Percentiles rank a stretch among this genome's conserved stretches.
phyloP scores from a whole-genome alignment of 805 yeast genomes.

The Candida nonsorbophila region DNA sequence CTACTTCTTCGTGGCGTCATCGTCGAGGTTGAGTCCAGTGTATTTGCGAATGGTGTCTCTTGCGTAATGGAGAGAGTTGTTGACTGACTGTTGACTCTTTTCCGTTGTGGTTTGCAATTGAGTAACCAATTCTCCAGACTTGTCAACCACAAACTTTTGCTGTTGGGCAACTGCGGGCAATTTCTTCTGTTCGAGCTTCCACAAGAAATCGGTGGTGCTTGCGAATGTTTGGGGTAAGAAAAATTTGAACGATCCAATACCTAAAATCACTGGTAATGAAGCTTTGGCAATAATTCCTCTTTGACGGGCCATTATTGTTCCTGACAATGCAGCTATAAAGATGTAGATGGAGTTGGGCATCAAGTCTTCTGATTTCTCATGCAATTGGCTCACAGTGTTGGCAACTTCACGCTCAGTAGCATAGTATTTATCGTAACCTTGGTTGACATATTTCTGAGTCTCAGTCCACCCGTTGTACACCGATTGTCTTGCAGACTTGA shows the following conservation, averaged over 20 bases:
- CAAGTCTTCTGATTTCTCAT: conserved; percentile 59
- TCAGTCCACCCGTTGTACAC: conserved; percentile 17
- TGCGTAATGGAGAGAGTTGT: conserved; percentile 30
- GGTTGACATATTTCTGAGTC: conserved; percentile 33
- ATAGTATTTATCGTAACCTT: conserved; percentile 46
- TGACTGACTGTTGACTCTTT: conserved; percentile 31
- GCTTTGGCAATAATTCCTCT: conserved; percentile 52
- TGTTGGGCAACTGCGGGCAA: conserved; percentile 61
- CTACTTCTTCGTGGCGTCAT: conserved; percentile 50
- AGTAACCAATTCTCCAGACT: conserved; percentile 40
- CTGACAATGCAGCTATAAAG: conserved; percentile 62
- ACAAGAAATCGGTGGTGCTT: conserved; percentile 53
- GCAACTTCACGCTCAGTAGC: conserved; percentile 60
- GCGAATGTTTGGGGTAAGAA: conserved; percentile 69
- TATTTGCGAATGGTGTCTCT: conserved; percentile 43
- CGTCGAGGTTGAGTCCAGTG: conserved; percentile 69
- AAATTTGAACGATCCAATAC: conserved; percentile 58
- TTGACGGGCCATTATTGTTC: conserved; percentile 68
- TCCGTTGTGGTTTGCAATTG: conserved; percentile 40
- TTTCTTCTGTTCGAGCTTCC: conserved; percentile 55
- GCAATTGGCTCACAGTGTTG: conserved; percentile 57
- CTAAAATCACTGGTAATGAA: conserved; percentile 54
- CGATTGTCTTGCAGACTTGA: conserved; percentile 43
- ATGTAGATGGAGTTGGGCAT: conserved; percentile 70
- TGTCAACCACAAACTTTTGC: conserved; percentile 47